These are phyloP conservation scores for Amoebophrya sp. DNA, from an alignment of 169 alveolate genomes.

Conservation along the genomic window DNA sequence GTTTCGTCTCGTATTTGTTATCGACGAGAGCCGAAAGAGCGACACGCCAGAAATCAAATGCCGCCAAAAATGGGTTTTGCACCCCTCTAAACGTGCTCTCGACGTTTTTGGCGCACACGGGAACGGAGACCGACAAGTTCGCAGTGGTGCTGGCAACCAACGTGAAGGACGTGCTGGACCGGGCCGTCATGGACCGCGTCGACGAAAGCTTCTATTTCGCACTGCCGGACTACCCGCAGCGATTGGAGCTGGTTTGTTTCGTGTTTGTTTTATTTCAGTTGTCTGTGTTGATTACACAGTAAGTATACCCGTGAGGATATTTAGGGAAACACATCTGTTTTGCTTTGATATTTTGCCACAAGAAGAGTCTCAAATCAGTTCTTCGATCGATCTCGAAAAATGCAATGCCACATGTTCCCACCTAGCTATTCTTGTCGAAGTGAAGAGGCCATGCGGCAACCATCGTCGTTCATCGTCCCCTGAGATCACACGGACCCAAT, in stretches of 20 bases:
- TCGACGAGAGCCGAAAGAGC: too few species aligned
- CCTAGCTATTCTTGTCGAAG: neutral
- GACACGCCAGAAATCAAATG: too few species aligned
- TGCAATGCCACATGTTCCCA: neutral
- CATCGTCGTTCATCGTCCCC: too few species aligned
- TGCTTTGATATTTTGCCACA: neutral
- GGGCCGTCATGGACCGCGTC: constrained; percentile 49
- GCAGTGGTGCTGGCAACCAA: constrained; percentile 88
- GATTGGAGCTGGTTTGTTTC: constrained; percentile 58
- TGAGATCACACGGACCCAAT: too few species aligned
- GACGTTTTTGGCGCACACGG: constrained; percentile 90
- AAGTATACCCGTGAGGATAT: too few species aligned
- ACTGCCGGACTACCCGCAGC: constrained; percentile 60
- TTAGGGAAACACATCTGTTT: too few species aligned
- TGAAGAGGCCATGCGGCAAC: neutral
- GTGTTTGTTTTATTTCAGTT: too few species aligned
- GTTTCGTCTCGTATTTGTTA: too few species aligned
- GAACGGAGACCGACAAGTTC: constrained; percentile 80
- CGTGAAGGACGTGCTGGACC: constrained; percentile 82
- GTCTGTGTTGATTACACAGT: too few species aligned
- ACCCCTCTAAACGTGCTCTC: constrained; percentile 36
- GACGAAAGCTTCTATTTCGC: constrained; percentile 81
- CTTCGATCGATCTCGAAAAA: neutral
- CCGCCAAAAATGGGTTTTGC: too few species aligned
- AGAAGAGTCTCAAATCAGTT: neutral